Base-by-base conservation (phyloP, 805 yeast species). In the Monosporozyma siamensis region DNA sequence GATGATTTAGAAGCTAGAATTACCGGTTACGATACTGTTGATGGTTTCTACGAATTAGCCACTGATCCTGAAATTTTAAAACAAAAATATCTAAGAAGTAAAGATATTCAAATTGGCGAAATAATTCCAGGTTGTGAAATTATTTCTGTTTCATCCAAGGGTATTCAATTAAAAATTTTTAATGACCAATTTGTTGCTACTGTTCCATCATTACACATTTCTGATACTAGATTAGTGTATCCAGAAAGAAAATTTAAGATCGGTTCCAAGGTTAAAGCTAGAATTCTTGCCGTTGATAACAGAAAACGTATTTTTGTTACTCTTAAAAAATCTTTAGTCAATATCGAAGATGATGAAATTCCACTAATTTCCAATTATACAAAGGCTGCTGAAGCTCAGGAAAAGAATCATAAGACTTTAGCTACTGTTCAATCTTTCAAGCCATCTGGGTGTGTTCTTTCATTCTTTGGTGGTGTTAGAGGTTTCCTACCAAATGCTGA, bases 191-290 rank as follows among this genome's bases (percentile, higher is more conserved):
- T 82, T 50, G 79, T 73, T 34, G 98, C 87, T 4, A 66, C 73
- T 48, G 97, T 86, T 23, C 81, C 85, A 11, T 69, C 77, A 22
- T 56, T 67, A 21, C 95, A 90, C 54, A 75, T 92, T 62, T 80
- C 95, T 51, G 99, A 92, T 61, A 72, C 83, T 44, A 81, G 78
- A 58, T 69, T 90, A 48, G 77, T 78, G 3, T 82, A 90, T 56
- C 98, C 98, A 5, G 97, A 92, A 64, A 76, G 92, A 68, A 86
- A 87, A 55, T 90, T 81, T 71, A 85, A 84, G 63, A 78, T 80
- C 35, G 97, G 96, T 9, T 68, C 82, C 34, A 82, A 80, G 51
- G 85, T 86, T 24, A 82, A 74, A 53, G 92, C 81, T 48, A 76
- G 95, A 65, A 74, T 87, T 10, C 62, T 86, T 50, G 70, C 64